A percentile compares a stretch with the other conserved stretches of the same genome.
These are phyloP conservation scores for Thermothielavioides terrestris DNA, from an alignment of 495 filamentous ascomycete genomes.

Conservation along the genomic window DNA sequence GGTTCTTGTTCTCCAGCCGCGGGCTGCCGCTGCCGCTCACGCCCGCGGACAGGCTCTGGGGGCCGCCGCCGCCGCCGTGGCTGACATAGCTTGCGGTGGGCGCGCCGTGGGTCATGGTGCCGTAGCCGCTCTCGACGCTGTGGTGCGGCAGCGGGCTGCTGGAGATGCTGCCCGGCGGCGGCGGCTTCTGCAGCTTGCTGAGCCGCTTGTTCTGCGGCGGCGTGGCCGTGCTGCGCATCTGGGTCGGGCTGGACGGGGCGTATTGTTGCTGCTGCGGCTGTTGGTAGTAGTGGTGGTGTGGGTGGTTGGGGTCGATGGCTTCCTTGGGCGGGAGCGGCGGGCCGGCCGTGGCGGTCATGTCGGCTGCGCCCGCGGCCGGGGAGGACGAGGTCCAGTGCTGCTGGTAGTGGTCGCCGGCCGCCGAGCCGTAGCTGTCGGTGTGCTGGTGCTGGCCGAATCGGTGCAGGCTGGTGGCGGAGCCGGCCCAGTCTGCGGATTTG, in stretches of 20 bases:
- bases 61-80: slow-evolving; percentile 11
- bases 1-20: slow-evolving; percentile 37
- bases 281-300: too few relatives aligned
- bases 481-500: slow-evolving; percentile 65
- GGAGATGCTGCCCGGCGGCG: too few relatives aligned
- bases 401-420: slow-evolving; percentile 16
- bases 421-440: slow-evolving; percentile 37
- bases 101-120: slow-evolving; percentile 38
- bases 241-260: slow-evolving; percentile 9
- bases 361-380: slow-evolving; percentile 20
- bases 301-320: slow-evolving; percentile 26
- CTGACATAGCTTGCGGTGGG: slow-evolving; percentile 29
- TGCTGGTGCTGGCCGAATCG: slow-evolving; percentile 30
- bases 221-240: slow-evolving; percentile 13
- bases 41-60: slow-evolving; percentile 11
- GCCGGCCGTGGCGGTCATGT: slow-evolving; percentile 18
- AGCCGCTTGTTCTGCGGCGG: slow-evolving; percentile 31
- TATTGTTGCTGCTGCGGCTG: not conserved
- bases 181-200: slow-evolving; percentile 38
- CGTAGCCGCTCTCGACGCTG: slow-evolving; percentile 43
- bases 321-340: slow-evolving; percentile 48
- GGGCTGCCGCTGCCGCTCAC: slow-evolving; percentile 28
- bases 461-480: slow-evolving; percentile 47
- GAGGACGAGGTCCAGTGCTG: slow-evolving; percentile 35
- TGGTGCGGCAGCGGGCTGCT: slow-evolving; percentile 36